Conservation (phyloP, 75 land plant species). For the Ceratopteris richardii region DNA sequence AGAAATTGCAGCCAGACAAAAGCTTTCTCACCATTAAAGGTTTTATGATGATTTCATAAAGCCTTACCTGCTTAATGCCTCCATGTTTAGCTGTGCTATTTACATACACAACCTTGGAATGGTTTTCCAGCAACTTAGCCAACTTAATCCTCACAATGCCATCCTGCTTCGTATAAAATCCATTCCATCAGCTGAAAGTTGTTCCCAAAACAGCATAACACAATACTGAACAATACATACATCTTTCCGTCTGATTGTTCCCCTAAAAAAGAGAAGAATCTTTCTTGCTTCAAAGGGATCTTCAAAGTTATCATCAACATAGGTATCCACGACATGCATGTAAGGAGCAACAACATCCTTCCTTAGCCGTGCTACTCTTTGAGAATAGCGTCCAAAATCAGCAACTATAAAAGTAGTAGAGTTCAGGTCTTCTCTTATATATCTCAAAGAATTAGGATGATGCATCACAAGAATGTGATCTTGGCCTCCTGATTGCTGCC, state of each 20-base stretch:
- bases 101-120: slow-evolving; percentile 53
- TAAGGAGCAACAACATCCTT: slow-evolving; percentile 94
- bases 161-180: slow-evolving; percentile 14
- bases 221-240: too few species aligned
- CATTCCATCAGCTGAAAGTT: too few species aligned
- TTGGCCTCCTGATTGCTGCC: slow-evolving; percentile 63
- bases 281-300: slow-evolving; percentile 21
- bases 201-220: too few species aligned
- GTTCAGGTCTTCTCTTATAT: slow-evolving; percentile 53
- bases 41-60: too few species aligned
- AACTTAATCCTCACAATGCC: slow-evolving; percentile 64
- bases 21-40: too few species aligned
- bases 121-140: slow-evolving; percentile 41
- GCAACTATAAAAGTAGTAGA: slow-evolving; percentile 73
- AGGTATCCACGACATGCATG: slow-evolving; percentile 73
- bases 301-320: slow-evolving; percentile 40
- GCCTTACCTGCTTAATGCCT: slow-evolving; percentile 27
- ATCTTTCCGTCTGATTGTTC: slow-evolving; percentile 73
- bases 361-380: slow-evolving; percentile 36
- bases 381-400: slow-evolving; percentile 74
- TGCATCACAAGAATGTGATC: slow-evolving; percentile 75
- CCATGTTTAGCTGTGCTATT: slow-evolving; percentile 46
- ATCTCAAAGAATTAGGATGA: slow-evolving; percentile 54
- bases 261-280: slow-evolving; percentile 77
- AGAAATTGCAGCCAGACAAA: too few species aligned